Evolutionary conservation across 371 early-diverging fungal genomes (phyloP).

Genomic region (Apophysomyces trapeziformis): DNA sequence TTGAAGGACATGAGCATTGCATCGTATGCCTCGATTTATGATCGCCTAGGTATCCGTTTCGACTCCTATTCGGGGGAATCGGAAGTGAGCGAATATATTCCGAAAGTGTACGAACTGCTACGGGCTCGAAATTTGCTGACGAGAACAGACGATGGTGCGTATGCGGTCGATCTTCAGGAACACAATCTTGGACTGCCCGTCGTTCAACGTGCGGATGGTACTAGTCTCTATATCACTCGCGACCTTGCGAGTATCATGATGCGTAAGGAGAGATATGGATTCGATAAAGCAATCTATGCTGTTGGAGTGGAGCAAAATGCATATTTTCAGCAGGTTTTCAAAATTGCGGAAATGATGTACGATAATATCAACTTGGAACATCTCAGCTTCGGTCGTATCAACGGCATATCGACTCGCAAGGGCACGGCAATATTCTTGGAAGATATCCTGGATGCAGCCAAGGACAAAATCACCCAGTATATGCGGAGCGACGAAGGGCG

Average conservation of each 20-base stretch:
- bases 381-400: slow-evolving; percentile 93
- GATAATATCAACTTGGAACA: slow-evolving; percentile 68
- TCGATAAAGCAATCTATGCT: slow-evolving; percentile 91
- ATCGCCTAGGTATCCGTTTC: slow-evolving; percentile 88
- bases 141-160: slow-evolving; percentile 71
- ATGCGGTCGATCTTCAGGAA: slow-evolving; percentile 71
- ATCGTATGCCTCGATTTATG: slow-evolving; percentile 89
- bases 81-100: slow-evolving; percentile 76
- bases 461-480: slow-evolving; percentile 50
- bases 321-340: slow-evolving; percentile 95
- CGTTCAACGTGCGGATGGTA: slow-evolving; percentile 89
- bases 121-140: slow-evolving; percentile 55
- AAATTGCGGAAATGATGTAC: slow-evolving; percentile 74
- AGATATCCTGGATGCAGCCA: slow-evolving; percentile 91
- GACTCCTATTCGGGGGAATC: slow-evolving; percentile 98
- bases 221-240: slow-evolving; percentile 94
- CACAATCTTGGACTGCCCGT: slow-evolving; percentile 77
- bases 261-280: slow-evolving; percentile 77
- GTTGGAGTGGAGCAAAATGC: slow-evolving; percentile 90
- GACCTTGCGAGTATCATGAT: slow-evolving; percentile 94
- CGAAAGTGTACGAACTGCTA: slow-evolving; percentile 70
- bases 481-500: slow-evolving; percentile 13
- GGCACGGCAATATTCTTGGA: slow-evolving; percentile 96
- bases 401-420: slow-evolving; percentile 95
- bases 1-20: slow-evolving; percentile 90